These are phyloP conservation scores for Saturnispora kantuleensis DNA, from an alignment of 805 yeast species.

Conservation along the genomic window DNA sequence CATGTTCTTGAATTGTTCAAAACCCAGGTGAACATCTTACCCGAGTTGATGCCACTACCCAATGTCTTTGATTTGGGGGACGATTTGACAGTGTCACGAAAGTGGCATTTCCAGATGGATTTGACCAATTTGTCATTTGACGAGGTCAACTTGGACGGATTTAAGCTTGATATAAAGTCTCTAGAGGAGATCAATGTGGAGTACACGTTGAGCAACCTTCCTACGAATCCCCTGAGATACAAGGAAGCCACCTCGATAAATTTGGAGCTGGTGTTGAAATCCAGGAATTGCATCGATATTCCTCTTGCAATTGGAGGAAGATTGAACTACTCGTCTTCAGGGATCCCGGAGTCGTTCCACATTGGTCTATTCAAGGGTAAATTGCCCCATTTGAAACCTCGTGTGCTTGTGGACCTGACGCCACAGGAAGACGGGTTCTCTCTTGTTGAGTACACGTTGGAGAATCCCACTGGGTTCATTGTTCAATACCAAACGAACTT, in stretches of 20 bases:
- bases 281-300: conserved; percentile 6
- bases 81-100: conserved; percentile 13
- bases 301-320: conserved; percentile 15
- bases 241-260: too few species aligned
- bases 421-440: conserved; percentile 16
- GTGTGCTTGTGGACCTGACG: conserved; percentile 40
- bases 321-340: conserved; percentile 12
- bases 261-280: too few species aligned
- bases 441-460: conserved; percentile 42
- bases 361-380: conserved; percentile 40
- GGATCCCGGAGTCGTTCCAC: conserved; percentile 15
- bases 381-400: conserved; percentile 60
- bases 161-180: conserved; percentile 8
- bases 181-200: neutral
- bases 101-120: conserved; percentile 8
- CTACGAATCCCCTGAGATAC: too few species aligned
- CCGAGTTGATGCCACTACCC: conserved; percentile 3
- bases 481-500: conserved; percentile 41
- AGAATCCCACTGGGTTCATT: conserved; percentile 65
- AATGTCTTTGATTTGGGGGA: conserved; percentile 3
- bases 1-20: conserved; percentile 10
- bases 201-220: neutral
- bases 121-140: conserved; percentile 24
- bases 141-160: conserved; percentile 8
- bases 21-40: conserved; percentile 2